Evolutionary conservation across 1,139 yeast genomes (phyloP).

Genomic region (Sugiyamaella grinbergsii): DNA sequence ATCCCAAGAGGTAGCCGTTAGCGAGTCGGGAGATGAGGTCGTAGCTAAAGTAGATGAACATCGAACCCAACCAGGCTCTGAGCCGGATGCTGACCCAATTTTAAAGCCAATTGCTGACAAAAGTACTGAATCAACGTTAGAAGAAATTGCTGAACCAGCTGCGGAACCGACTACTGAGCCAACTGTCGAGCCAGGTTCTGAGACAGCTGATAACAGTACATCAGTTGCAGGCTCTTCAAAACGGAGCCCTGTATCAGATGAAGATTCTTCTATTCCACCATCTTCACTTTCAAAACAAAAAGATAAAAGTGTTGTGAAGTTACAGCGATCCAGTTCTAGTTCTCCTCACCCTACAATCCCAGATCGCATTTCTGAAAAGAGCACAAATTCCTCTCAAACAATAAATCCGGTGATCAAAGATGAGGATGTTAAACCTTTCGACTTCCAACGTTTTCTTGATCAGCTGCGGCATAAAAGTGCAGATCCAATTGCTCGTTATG

Average conservation of each 20-base stretch:
- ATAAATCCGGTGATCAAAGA: conserved; percentile 21
- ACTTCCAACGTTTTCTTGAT: conserved; percentile 76
- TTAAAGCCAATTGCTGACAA: too few relatives aligned
- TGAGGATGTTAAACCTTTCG: conserved; percentile 53
- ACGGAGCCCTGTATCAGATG: not conserved
- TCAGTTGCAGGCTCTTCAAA: too few relatives aligned
- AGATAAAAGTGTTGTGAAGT: not conserved
- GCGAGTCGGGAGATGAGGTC: too few relatives aligned
- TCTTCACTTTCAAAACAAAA: not conserved
- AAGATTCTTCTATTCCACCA: not conserved
- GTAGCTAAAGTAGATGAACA: too few relatives aligned
- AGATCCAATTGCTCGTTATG: conserved; percentile 85
- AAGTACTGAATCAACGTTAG: too few relatives aligned
- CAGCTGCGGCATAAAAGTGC: conserved; percentile 76
- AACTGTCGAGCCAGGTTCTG: too few relatives aligned
- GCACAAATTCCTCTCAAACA: not conserved
- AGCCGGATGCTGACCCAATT: too few relatives aligned
- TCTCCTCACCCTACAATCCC: not conserved
- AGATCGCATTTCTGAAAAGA: not conserved
- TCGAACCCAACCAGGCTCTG: too few relatives aligned
- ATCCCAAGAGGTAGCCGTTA: too few relatives aligned
- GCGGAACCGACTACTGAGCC: too few relatives aligned
- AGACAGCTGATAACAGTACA: too few relatives aligned
- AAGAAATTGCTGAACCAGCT: too few relatives aligned
- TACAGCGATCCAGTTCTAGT: not conserved